Evolutionary conservation across 768 basidiomycete genomes (phyloP), one percentile per base, ranked within the genome.

Genomic region (Cytidiella melzeri): DNA sequence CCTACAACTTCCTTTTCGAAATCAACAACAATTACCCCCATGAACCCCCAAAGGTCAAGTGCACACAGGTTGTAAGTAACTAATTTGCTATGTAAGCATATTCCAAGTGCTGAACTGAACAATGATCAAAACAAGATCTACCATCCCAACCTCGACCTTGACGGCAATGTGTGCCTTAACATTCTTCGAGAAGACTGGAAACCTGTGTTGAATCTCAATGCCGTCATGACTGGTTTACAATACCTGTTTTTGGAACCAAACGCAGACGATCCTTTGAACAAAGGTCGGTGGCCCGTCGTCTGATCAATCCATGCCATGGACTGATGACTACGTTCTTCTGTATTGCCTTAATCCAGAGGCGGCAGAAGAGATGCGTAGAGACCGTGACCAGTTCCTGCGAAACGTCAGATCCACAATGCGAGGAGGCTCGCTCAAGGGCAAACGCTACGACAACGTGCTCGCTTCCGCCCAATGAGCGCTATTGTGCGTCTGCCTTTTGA

Each of bases 141-240:
- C 67, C 96, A 99, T 65, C 96, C 96, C 1, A 99, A 99, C 62
- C 86, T 99, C 45, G 96, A 99, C 67, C 78, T 96, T 30, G 92
- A 97, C 64, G 96, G 96, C 40, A 98, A 98, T 58, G 95, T 99
- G 41, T 99, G 96, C 73, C 68, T 99, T 59, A 98, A 98, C 69
- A 97, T 98, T 64, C 79, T 98, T 51, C 83, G 96, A 64, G 96
- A 99, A 73, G 96, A 99, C 70, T 99, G 96, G 96, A 99, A 99
- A 64, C 96, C 96, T 4, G 96, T 99, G 3, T 74, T 99, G 39
- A 98, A 97, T 68, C 75, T 99, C 45, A 97, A 93, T 65, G 91
- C 94, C 25, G 92, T 99, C 55, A 95, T 98, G 92, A 91, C 98
- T 52, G 96, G 96, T 28, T 69, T 99, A 49, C 96, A 99, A 67